Evolutionary conservation across 371 early-diverging fungal species (phyloP), one percentile per base, ranked within the genome.

Genomic region (Thermomucor indicae-seudaticae): DNA sequence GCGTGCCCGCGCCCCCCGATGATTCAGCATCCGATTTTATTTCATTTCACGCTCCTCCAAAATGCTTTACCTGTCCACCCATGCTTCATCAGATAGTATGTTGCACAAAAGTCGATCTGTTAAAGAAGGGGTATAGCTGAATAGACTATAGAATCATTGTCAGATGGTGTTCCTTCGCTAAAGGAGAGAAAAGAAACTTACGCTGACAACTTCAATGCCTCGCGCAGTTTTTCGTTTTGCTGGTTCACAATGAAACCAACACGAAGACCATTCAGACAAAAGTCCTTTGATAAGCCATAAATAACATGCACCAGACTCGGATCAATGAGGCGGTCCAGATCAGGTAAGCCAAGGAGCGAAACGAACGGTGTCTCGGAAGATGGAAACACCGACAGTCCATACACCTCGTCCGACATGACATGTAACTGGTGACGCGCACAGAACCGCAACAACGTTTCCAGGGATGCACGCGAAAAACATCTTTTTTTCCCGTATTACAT

Each of bases 401-500:
- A 93, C 23, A 93, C 85, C 54, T 93, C 93, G 58, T 93, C 93
- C 53, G 79, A 71, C 6, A 90, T 59, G n/a, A 83, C 65, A 53
- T 86, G 90, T 8, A 93, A 45, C n/a, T 72, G 53, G 49, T 86
- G 79, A 30, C 56, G 58, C 25, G 75, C 70, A 2, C 86, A 85
- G 60, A 87, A 90, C 19, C 47, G 47, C 4, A 88, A 57, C 48
- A 84, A 67, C 3, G 57, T 58, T n/a, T 78, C 62, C 24, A 93
- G 32, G 17, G 79, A 65, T 14, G 68, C 59, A 6, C 53, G 70
- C 6, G 84, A 57, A 51, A 73, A 85, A 53, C 68, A 75, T 60
- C 76, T 69, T 27, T 8, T 14, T 8, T 35, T 20, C 35, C 45
- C 27, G 11, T 42, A 8, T n/a, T 12, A 20, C 11, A 22, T 1